Evolutionary conservation across 495 filamentous ascomycete species (phyloP).

Genomic region (Talaromyces adpressus): DNA sequence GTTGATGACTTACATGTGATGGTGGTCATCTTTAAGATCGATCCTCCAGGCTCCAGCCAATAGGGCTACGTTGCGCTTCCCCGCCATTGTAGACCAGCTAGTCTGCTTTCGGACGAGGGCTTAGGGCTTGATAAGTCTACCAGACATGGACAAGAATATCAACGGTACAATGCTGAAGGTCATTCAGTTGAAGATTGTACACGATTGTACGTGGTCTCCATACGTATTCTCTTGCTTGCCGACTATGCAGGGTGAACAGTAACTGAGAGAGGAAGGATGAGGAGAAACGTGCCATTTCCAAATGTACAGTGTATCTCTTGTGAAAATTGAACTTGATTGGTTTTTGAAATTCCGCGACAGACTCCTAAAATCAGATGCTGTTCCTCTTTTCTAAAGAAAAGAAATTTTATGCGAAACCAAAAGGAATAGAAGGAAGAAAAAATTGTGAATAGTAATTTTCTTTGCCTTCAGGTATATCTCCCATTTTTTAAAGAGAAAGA

Average conservation of each 20-base stretch:
- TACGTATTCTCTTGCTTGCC: not conserved
- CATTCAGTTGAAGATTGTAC: not conserved
- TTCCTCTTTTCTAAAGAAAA: not conserved
- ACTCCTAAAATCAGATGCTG: slow-evolving; percentile 5
- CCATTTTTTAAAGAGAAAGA: not conserved
- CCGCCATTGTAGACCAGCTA: not conserved
- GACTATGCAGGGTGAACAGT: not conserved
- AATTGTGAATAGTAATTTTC: not conserved
- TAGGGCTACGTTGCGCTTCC: not conserved
- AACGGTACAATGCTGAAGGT: not conserved
- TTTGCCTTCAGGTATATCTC: slow-evolving; percentile 6
- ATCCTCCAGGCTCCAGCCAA: not conserved
- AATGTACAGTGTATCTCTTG: not conserved
- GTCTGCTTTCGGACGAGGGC: not conserved
- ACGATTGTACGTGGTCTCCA: not conserved
- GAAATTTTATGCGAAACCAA: slow-evolving; percentile 7
- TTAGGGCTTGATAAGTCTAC: slow-evolving; percentile 4
- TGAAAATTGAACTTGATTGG: not conserved
- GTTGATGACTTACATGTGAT: slow-evolving; percentile 6
- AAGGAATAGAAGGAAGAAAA: slow-evolving; percentile 9
- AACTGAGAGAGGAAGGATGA: not conserved
- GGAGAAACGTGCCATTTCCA: not conserved
- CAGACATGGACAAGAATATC: not conserved
- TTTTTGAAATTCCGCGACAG: slow-evolving; percentile 3
- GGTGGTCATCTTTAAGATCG: not conserved